Evolutionary conservation across 495 filamentous ascomycete species (phyloP).

Genomic region (Beverwykella pulmonaria): DNA sequence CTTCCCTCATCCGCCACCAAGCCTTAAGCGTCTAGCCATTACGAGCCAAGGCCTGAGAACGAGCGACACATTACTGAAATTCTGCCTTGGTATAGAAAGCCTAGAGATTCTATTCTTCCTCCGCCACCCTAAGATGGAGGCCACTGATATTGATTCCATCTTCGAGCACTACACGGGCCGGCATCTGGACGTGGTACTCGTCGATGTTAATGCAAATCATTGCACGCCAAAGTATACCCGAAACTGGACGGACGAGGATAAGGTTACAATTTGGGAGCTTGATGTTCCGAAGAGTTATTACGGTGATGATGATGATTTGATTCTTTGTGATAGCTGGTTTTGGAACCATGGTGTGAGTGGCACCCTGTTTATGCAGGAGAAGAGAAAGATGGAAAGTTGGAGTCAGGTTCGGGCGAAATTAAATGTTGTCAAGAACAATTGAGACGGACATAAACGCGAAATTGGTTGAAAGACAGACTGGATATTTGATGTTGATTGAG

Average conservation of each 20-base stretch:
- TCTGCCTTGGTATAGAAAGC: slow-evolving; percentile 4
- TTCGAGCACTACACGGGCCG: slow-evolving; percentile 13
- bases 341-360: slow-evolving; percentile 24
- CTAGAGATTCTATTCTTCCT: slow-evolving; percentile 22
- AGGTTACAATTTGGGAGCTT: slow-evolving; percentile 23
- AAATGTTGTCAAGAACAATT: neutral
- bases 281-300: slow-evolving; percentile 33
- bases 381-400: slow-evolving; percentile 21
- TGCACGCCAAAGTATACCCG: slow-evolving; percentile 12
- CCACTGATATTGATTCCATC: slow-evolving; percentile 6
- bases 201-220: slow-evolving; percentile 25
- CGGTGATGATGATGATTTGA: slow-evolving; percentile 25
- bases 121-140: neutral
- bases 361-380: slow-evolving; percentile 18
- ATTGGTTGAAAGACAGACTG: no score
- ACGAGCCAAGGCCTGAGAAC: neutral
- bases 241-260: slow-evolving; percentile 18
- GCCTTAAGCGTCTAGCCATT: slow-evolving; percentile 23
- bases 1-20: slow-evolving; percentile 22
- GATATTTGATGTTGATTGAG: no score
- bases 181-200: slow-evolving; percentile 20
- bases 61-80: neutral
- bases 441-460: neutral
- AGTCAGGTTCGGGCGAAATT: neutral
- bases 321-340: slow-evolving; percentile 29